Base-by-base conservation (phyloP, 257 asterid genomes). In the Rauvolfia tetraphylla region DNA sequence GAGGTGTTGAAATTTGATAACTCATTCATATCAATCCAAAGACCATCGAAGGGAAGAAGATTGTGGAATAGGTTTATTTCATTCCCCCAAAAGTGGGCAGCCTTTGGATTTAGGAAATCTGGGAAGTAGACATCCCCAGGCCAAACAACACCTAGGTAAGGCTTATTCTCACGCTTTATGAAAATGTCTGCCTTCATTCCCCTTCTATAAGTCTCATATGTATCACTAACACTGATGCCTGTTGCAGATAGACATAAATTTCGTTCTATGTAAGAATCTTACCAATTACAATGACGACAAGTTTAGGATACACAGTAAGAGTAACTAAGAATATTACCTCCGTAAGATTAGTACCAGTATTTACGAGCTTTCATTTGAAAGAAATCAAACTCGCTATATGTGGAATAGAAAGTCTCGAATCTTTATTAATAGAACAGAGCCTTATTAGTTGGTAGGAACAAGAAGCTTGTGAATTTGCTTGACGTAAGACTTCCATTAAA, bases 21-120 rank as follows among this genome's bases (percentile, higher is more conserved):
- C 73, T 95, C 99, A 71, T 95, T 95, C 99, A 95, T 95, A 88
- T 95, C 99, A 31, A 95, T 84, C 99, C 99, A 95, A 11, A 95
- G 86, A 20, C 99, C 99, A 66, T 95, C 94, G 29, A 89, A 79
- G 0, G 95, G 88, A 44, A 92, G 86, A 76, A 79, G 31, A 22
- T 90, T 80, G 17, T 53, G 87, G 58, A 95, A 95, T 10, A 84
- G 65, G 57, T 82, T 84, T 76, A 92, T 88, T 82, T 95, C 99
- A 49, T 89, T 86, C 2, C 82, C 85, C 99, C 98, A 95, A 69
- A 80, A 92, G 38, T 48, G 59, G 68, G 71, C 86, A 13, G 77
- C 65, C 0, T 83, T 68, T 0, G 97, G 98, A 62, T 95, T 85
- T 31, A 91, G 81, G 83, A 95, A 95, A 76, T 95, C 99, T 0